Evolutionary conservation across 2,329 filamentous ascomycete species (phyloP).

Genomic region (Colletotrichum sp.): DNA sequence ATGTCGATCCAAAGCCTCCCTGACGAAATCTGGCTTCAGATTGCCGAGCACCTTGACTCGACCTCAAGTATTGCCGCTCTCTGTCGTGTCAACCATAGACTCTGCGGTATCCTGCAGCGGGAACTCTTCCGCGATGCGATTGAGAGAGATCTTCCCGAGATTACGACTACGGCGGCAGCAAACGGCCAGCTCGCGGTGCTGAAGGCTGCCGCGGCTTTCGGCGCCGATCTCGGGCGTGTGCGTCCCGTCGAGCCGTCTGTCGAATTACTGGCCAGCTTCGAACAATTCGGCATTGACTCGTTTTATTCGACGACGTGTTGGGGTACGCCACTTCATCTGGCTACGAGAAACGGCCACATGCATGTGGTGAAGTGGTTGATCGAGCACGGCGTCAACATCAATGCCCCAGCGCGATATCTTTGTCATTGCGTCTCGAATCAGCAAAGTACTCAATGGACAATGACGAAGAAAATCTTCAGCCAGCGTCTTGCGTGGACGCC

Average conservation of each 20-base stretch:
- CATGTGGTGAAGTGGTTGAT: not conserved
- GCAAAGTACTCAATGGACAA: fast-evolving
- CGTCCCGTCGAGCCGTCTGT: not conserved
- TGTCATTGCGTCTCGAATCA: not conserved
- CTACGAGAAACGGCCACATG: not conserved
- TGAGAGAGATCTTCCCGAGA: not conserved
- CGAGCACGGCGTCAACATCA: not conserved
- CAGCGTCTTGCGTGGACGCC: not conserved
- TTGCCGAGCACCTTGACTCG: not conserved
- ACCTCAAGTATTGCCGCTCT: not conserved
- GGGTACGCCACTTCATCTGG: not conserved
- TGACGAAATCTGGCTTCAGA: not conserved
- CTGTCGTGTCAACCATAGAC: not conserved
- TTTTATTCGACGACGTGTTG: not conserved
- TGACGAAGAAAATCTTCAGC: not conserved
- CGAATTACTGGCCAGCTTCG: not conserved
- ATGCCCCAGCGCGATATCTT: not conserved
- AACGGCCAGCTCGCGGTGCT: not conserved
- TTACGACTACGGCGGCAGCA: not conserved
- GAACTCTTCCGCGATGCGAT: not conserved
- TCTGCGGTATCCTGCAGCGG: not conserved
- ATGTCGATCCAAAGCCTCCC: not conserved
- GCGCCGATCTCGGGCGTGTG: not conserved
- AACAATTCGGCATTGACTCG: not conserved
- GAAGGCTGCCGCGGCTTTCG: not conserved